Evolutionary conservation across 1,284 basidiomycete species (phyloP), one percentile per base, ranked within the genome.

Genomic region (Megacollybia platyphylla): DNA sequence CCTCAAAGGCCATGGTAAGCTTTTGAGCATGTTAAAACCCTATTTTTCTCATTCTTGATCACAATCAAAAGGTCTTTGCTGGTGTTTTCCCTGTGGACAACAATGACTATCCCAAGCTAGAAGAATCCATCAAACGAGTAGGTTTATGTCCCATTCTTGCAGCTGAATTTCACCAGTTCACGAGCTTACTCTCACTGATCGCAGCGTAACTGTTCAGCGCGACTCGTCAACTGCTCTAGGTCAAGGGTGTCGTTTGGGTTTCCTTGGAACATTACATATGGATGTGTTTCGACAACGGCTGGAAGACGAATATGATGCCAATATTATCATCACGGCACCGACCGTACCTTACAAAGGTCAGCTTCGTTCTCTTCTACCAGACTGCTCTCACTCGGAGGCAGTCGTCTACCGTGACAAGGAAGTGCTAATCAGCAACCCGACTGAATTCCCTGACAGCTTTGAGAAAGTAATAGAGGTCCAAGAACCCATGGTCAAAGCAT

Each of bases 221-320:
- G 96, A 98, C 60, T 88, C 89, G 0, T 97, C 93, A 1, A 78
- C 85, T 10, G 94, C 96, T 7, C 71, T 99, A 4, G 94, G 94
- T 1, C 94, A 97, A 62, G 96, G 96, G 6, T 91, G 84, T 58
- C 79, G 96, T 36, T 74, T 98, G 5, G 96, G 96, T 0, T 97
- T 98, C 60, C 71, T 98, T 7, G 96, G 96, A 0, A 90, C 91
- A 1, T 64, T 99, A 46, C 96, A 98, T 58, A 91, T 98, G 83
- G 96, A 98, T 52, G 90, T 96, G 34, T 93, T 94, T 58, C 78
- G 91, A 27, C 94, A 98, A 59, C 76, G 96, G 9, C 70, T 99
- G 5, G 94, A 97, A 60, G 96, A 99, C 57, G 96, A 99, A 59
- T 93, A 97, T 54, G 79, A 88, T 45, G 86, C 88, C 17, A 86